Evolutionary conservation across 164 flowering plant genomes (phyloP).

Genomic region (Protea cynaroides): DNA sequence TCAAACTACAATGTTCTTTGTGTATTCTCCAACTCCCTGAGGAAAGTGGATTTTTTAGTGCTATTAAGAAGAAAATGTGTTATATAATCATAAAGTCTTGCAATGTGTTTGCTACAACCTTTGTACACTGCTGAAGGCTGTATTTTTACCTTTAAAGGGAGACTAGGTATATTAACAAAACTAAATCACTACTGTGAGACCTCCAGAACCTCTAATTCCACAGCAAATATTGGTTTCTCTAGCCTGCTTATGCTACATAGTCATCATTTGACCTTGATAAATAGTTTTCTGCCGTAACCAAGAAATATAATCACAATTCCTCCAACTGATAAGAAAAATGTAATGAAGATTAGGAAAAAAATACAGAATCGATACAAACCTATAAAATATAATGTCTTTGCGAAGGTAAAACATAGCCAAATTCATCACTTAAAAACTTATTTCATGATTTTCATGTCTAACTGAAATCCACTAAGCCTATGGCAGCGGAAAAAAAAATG

Average conservation of each 20-base stretch:
- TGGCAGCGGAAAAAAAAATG: not conserved
- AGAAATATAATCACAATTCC: not conserved
- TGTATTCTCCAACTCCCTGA: not conserved
- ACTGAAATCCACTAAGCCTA: too few species aligned
- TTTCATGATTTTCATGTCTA: too few species aligned
- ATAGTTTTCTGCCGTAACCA: not conserved
- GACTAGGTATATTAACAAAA: not conserved
- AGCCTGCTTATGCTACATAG: too few species aligned
- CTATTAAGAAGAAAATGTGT: too few species aligned
- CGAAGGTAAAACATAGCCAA: not conserved
- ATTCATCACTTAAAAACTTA: too few species aligned
- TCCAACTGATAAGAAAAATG: too few species aligned
- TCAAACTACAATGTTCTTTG: not conserved
- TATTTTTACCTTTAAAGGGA: not conserved
- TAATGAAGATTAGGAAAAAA: too few species aligned
- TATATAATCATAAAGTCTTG: not conserved
- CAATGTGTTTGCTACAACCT: not conserved
- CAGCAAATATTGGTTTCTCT: not conserved
- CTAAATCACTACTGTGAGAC: not conserved
- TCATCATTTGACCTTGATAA: not conserved
- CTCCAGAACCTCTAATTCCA: not conserved
- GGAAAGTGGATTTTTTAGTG: not conserved
- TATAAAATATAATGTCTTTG: not conserved
- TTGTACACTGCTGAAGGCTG: not conserved
- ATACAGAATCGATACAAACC: not conserved